Percentiles rank a stretch among this genome's conserved stretches.
phyloP scores from a whole-genome alignment of 371 early-diverging fungal genomes.

The Mucor saturninus region DNA sequence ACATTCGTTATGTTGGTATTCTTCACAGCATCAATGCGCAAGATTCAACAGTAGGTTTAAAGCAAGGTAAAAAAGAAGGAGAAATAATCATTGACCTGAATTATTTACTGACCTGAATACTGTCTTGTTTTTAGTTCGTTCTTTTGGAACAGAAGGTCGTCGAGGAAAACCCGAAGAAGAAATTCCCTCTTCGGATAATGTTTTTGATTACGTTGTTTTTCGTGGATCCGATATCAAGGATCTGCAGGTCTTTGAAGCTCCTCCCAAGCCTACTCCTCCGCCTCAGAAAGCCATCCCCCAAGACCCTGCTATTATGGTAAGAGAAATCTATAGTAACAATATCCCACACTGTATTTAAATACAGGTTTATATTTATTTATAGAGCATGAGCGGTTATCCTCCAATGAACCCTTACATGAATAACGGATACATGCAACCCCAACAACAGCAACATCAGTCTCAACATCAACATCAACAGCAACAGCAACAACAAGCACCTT shows the following conservation, averaged over 20 bases:
- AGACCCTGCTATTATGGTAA: slow-evolving; percentile 91
- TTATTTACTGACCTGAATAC: too few species aligned
- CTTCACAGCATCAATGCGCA: slow-evolving; percentile 86
- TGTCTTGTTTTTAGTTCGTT: slow-evolving; percentile 60
- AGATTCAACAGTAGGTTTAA: slow-evolving; percentile 91
- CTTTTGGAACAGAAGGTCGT: slow-evolving; percentile 87
- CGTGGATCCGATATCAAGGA: slow-evolving; percentile 94
- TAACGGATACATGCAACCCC: slow-evolving; percentile 22
- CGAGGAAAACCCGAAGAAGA: slow-evolving; percentile 81
- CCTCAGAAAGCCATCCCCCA: slow-evolving; percentile 72
- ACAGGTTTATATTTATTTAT: neutral
- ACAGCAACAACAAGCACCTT: slow-evolving; percentile 28
- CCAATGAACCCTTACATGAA: slow-evolving; percentile 47
- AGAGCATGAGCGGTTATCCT: slow-evolving; percentile 45
- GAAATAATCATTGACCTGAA: too few species aligned
- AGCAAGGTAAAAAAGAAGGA: slow-evolving; percentile 65
- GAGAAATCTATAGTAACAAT: neutral
- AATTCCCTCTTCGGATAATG: slow-evolving; percentile 80
- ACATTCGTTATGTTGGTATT: slow-evolving; percentile 92
- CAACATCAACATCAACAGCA: slow-evolving; percentile 35
- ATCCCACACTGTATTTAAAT: neutral
- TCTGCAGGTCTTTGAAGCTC: slow-evolving; percentile 83
- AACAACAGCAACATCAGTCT: slow-evolving; percentile 2
- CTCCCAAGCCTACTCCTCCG: slow-evolving; percentile 57
- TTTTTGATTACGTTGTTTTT: slow-evolving; percentile 92